Evolutionary conservation across 2,329 filamentous ascomycete species (phyloP), one percentile per base, ranked within the genome.

Genomic region (Chaetomium globosum): DNA sequence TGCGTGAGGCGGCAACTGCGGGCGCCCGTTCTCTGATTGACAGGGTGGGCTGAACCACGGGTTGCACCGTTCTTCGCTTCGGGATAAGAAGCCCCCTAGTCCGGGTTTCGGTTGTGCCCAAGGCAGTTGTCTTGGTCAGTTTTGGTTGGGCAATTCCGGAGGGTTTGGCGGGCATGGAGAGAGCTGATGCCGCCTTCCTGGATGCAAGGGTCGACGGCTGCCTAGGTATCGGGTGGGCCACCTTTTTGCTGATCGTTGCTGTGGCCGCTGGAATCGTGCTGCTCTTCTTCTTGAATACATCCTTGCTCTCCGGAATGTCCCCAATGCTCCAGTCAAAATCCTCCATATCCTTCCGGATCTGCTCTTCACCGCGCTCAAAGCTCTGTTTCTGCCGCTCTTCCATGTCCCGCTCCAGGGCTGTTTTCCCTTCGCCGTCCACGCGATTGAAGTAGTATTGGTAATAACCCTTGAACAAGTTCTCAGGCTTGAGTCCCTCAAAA

Each of bases 1-100:
- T 93, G 68, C 88, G 87, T 1, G 93, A 96, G 6, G 87, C 87
- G 6, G 85, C 85, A 26, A 85, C 83, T 1, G 89, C 88, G 12
- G 84, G 81, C 9, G 83, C 83, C 68, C 86, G 85, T 55, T 87
- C 85, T 70, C 85, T 81, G 10, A 81, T 81, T 0, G 81, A 77
- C 56, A 77, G 74, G 66, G 83, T 83, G 8, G 80, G 77, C 2
- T 81, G 77, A 5, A 77, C 71, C 6, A 77, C 71, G n/a, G 78
- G 74, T 59, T 82, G 82, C 66, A 73, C 59, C 64, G 73, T 68
- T 54, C 70, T 76, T 31, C 71, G 63, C 48, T 61, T 68, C 9
- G 66, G 54, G 19, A 66, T n/a, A 12, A 68, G 56, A 7, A 66
- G 58, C 6, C 59, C 59, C n/a, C 33, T 60, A 31, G 63, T 33